Base-by-base conservation (phyloP, 169 alveolate species). In the Eimeria maxima region DNA sequence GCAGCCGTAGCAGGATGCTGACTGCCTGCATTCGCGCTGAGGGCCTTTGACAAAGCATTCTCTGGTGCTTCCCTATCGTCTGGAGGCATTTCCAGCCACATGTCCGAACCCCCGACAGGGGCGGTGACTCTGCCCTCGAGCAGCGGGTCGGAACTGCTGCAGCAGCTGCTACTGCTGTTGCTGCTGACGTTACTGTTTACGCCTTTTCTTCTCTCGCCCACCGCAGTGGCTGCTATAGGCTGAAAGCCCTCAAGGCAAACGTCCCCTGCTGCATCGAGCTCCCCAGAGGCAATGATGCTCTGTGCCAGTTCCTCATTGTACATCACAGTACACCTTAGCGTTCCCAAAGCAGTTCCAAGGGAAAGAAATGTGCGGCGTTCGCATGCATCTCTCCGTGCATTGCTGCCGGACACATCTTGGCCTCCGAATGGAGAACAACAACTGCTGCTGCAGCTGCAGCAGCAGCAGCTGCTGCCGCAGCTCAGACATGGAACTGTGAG, bases 31-130 rank as follows among this genome's bases (percentile, higher is more conserved):
- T 3, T 13, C 6, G 74, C 74, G 24, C 6, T 7, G 10, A 10
- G 3, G 10, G 14, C 88, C 7, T 45, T 42, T 45, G 88, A 42
- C 3, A 50, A 78, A 14, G 44, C 8, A 78, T 14, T 78, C 13
- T 78, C 88, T 83, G 76, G 29, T 45, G 76, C 60, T 20, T 44
- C 78, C 20, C 73, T 47, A 3, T 55, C 78, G 44, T 33, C 4
- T 13, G 45, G 63, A 45, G 80, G 22, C 93, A 55, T 84, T 44
- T 84, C 93, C 93, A 84, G 22, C 93, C 93, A 84, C 5, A 55
- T 47, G n/a, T 84, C 93, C 4, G 93, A 57, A 18, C 60, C 93
- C 4, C 80, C 57, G 14, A 84, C 47, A 24, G 78, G 45, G 13
- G 80, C 67, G 4, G 60, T 45, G 0, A 24, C 38, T 33, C 2